Evolutionary conservation across 768 basidiomycete genomes (phyloP).

Genomic region (Russula vinacea): DNA sequence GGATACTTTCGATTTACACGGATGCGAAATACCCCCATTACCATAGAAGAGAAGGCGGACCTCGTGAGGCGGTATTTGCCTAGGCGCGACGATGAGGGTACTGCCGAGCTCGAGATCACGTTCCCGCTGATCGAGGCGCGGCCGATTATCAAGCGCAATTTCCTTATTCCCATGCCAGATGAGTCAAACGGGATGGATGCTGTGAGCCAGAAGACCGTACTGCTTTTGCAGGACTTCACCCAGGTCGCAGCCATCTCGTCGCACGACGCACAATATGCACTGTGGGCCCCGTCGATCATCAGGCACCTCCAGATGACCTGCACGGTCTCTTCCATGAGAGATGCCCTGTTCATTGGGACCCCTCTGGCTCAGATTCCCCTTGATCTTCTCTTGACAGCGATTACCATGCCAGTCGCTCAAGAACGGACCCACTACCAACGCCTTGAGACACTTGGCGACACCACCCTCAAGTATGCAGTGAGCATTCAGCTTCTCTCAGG

Average conservation of each 20-base stretch:
- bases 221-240: conserved; percentile 47
- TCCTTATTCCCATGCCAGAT: conserved; percentile 48
- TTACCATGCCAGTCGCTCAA: conserved; percentile 59
- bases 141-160: conserved; percentile 54
- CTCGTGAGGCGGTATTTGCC: conserved; percentile 41
- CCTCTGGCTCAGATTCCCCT: conserved; percentile 48
- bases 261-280: conserved; percentile 52
- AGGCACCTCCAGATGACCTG: conserved; percentile 54
- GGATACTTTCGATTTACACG: conserved; percentile 51
- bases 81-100: conserved; percentile 20
- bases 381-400: conserved; percentile 49
- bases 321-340: conserved; percentile 50
- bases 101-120: conserved; percentile 40
- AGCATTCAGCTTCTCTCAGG: conserved; percentile 58
- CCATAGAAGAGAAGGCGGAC: conserved; percentile 48
- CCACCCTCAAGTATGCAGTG: conserved; percentile 63
- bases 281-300: conserved; percentile 63
- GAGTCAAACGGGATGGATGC: conserved; percentile 31
- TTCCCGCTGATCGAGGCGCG: conserved; percentile 65
- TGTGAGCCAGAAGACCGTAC: conserved; percentile 30
- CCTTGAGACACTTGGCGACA: conserved; percentile 72
- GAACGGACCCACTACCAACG: conserved; percentile 66
- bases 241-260: conserved; percentile 52
- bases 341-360: conserved; percentile 43
- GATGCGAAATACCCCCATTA: conserved; percentile 53